Evolutionary conservation across 176 grass and related monocot species (phyloP).

Genomic region (Eragrostis curvula): DNA sequence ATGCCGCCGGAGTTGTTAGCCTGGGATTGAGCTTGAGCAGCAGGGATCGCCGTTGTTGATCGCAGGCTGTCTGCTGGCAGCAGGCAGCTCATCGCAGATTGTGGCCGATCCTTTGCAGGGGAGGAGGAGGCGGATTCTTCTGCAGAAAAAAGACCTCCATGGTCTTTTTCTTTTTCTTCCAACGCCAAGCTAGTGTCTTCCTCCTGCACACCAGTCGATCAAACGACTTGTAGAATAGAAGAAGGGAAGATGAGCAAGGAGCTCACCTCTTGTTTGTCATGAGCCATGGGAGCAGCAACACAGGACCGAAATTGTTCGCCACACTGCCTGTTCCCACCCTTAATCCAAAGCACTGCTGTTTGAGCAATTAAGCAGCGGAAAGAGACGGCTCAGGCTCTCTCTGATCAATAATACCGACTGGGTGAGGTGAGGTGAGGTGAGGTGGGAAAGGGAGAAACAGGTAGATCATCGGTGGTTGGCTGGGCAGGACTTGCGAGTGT

Average conservation of each 20-base stretch:
- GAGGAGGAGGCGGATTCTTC: slow-evolving; percentile 22
- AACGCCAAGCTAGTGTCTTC: not conserved
- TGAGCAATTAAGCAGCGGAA: not conserved
- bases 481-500: not conserved
- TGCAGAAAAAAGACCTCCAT: slow-evolving; percentile 35
- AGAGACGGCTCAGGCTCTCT: not conserved
- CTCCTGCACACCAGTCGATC: not conserved
- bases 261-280: slow-evolving; percentile 7
- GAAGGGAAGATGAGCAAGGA: not conserved
- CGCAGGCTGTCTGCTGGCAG: slow-evolving; percentile 57
- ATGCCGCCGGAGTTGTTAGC: not conserved
- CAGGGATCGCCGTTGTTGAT: not conserved
- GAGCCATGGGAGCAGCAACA: slow-evolving; percentile 28
- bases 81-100: slow-evolving; percentile 41
- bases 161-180: not conserved
- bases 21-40: not conserved
- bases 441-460: slow-evolving; percentile 44
- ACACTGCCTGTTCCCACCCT: too few relatives aligned
- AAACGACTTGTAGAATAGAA: not conserved
- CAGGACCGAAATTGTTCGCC: too few relatives aligned
- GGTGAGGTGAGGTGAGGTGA: not conserved
- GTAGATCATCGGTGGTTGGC: not conserved
- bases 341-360: not conserved
- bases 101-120: not conserved
- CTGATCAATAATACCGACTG: not conserved